Evolutionary conservation across 2,329 filamentous ascomycete species (phyloP).

Genomic region (Lachnellula hyalina): DNA sequence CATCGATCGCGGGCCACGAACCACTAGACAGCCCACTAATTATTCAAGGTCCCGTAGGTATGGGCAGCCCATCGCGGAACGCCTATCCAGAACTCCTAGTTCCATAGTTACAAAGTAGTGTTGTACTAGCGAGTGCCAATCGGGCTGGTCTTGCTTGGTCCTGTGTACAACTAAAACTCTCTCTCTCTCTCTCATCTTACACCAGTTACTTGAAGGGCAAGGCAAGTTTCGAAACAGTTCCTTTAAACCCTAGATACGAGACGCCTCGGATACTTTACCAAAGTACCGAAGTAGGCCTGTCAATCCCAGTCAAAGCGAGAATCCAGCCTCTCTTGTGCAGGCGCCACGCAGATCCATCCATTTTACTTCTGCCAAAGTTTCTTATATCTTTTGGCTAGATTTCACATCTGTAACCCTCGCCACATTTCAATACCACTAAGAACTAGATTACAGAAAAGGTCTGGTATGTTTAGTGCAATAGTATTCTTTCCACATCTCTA

Average conservation of each 20-base stretch:
- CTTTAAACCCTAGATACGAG: neutral
- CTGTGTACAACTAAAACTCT: too few species aligned
- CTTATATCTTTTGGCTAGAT: conserved; percentile 2
- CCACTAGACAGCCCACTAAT: neutral
- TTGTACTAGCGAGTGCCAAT: too few species aligned
- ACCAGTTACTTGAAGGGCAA: neutral
- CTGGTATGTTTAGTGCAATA: too few species aligned
- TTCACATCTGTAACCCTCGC: conserved; percentile 5
- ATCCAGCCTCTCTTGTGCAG: neutral
- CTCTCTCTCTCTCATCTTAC: too few species aligned
- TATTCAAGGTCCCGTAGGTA: neutral
- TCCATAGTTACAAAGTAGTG: too few species aligned
- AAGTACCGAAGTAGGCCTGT: neutral
- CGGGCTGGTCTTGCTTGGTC: too few species aligned
- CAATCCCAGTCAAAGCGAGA: neutral
- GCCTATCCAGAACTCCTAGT: neutral
- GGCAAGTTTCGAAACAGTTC: neutral
- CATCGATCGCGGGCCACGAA: neutral
- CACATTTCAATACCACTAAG: neutral
- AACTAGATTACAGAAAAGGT: neutral
- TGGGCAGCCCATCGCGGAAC: neutral
- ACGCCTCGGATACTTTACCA: neutral
- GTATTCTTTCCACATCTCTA: too few species aligned
- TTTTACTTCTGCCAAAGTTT: conserved; percentile 11
- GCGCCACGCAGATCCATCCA: conserved; percentile 4